Conservation (phyloP, 2,329 filamentous ascomycete genomes). For the Arthrobotrys musiformis region DNA sequence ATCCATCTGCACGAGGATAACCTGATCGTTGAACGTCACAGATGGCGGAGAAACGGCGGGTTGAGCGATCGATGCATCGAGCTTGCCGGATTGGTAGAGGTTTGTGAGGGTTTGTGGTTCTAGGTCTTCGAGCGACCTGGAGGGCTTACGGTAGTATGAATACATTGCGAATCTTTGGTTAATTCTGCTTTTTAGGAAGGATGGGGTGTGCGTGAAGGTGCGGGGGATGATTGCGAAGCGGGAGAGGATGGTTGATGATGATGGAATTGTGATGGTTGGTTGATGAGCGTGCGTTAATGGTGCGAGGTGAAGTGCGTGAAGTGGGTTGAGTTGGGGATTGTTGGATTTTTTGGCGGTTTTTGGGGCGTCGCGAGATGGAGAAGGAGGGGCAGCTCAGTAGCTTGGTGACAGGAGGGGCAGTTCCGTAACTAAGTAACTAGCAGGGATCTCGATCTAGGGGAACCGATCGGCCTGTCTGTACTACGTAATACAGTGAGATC, state of each 20-base stretch:
- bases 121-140: constrained; percentile 8
- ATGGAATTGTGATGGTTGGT: neutral
- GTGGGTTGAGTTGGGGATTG: constrained; percentile 6
- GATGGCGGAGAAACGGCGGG: constrained; percentile 5
- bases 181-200: constrained; percentile 5
- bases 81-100: constrained; percentile 25
- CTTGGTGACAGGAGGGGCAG: neutral
- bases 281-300: neutral
- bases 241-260: constrained; percentile 1
- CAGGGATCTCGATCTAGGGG: neutral
- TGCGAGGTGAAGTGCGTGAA: neutral
- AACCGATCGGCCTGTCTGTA: neutral
- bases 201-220: neutral
- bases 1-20: constrained; percentile 24
- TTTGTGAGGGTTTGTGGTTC: constrained; percentile 2
- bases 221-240: neutral
- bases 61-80: constrained; percentile 42
- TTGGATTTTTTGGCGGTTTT: constrained; percentile 39
- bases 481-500: too few relatives aligned
- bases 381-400: neutral
- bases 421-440: too few relatives aligned
- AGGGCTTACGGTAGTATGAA: neutral
- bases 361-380: neutral
- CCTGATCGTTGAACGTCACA: constrained; percentile 23
- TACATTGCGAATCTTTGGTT: too few relatives aligned